Conservation (phyloP, 257 asterid species). For the Rauvolfia tetraphylla region DNA sequence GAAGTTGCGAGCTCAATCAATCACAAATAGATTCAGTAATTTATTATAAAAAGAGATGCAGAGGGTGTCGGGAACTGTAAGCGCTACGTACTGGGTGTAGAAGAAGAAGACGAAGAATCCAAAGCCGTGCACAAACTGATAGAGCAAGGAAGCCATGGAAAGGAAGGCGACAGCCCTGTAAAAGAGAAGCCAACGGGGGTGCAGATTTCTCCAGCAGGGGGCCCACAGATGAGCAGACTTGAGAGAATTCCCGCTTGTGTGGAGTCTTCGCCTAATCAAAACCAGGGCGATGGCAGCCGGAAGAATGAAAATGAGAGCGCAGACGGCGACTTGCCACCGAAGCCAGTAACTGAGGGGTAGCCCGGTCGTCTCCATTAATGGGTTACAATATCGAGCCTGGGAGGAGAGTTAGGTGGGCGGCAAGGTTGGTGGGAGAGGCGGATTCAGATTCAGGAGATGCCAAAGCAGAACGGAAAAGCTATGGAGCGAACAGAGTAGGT, state of each 20-base stretch:
- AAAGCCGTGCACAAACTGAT: conserved; percentile 40
- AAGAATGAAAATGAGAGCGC: conserved; percentile 47
- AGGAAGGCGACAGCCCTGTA: conserved; percentile 64
- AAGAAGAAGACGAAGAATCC: conserved; percentile 74
- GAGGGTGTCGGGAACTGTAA: too few relatives aligned
- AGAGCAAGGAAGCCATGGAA: conserved; percentile 61
- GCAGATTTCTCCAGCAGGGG: conserved; percentile 72
- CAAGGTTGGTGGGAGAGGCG: too few relatives aligned
- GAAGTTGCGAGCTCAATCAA: too few relatives aligned
- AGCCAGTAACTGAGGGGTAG: conserved; percentile 45
- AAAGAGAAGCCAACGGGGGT: conserved; percentile 68
- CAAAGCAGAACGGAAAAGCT: too few relatives aligned
- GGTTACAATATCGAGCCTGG: neutral
- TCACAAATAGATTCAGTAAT: too few relatives aligned
- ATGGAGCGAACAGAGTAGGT: too few relatives aligned
- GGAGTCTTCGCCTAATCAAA: conserved; percentile 22
- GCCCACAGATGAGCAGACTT: conserved; percentile 51
- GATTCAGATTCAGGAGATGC: too few relatives aligned
- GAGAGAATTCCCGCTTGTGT: neutral
- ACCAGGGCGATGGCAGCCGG: conserved; percentile 38
- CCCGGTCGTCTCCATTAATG: neutral
- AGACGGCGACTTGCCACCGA: conserved; percentile 66
- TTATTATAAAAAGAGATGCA: too few relatives aligned
- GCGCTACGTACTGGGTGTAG: conserved; percentile 70
- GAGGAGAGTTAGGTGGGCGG: neutral